Evolutionary conservation across 495 filamentous ascomycete species (phyloP).

Genomic region (Pyrenula aspistea): DNA sequence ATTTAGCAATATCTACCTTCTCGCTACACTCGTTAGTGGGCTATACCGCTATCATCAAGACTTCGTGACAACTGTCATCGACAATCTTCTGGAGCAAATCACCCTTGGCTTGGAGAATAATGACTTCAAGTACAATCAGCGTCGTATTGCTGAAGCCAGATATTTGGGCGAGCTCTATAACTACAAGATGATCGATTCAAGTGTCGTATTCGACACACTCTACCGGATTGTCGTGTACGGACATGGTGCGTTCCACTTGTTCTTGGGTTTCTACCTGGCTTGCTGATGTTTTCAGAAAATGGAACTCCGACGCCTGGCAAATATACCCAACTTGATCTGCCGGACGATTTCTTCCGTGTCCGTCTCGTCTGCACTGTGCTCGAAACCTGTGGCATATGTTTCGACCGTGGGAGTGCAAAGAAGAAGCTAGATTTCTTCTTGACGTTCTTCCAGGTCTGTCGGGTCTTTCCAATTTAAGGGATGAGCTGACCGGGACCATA

Average conservation of each 20-base stretch:
- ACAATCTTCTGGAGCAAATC: slow-evolving; percentile 81
- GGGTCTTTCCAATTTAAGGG: neutral
- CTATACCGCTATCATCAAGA: slow-evolving; percentile 84
- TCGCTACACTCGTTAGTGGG: slow-evolving; percentile 82
- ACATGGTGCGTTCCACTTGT: slow-evolving; percentile 48
- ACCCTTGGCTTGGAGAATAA: slow-evolving; percentile 84
- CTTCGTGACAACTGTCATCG: slow-evolving; percentile 78
- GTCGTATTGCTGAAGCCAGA: slow-evolving; percentile 89
- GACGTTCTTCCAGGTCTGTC: slow-evolving; percentile 70
- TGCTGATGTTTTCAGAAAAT: slow-evolving; percentile 30
- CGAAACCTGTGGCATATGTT: slow-evolving; percentile 93
- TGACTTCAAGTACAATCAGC: slow-evolving; percentile 96
- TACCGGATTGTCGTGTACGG: slow-evolving; percentile 91
- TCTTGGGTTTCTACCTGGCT: slow-evolving; percentile 2
- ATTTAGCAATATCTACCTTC: slow-evolving; percentile 90
- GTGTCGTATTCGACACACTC: slow-evolving; percentile 87
- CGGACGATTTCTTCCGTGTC: slow-evolving; percentile 93
- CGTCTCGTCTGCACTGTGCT: slow-evolving; percentile 79
- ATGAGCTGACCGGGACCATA: slow-evolving; percentile 21
- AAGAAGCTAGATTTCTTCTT: slow-evolving; percentile 99
- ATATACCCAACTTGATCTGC: slow-evolving; percentile 64
- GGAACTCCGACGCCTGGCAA: slow-evolving; percentile 72
- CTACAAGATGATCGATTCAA: slow-evolving; percentile 93
- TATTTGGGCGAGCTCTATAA: slow-evolving; percentile 97
- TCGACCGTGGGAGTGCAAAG: slow-evolving; percentile 81